Conservation (phyloP, 495 filamentous ascomycete genomes). For the Apiosordaria backusii region DNA sequence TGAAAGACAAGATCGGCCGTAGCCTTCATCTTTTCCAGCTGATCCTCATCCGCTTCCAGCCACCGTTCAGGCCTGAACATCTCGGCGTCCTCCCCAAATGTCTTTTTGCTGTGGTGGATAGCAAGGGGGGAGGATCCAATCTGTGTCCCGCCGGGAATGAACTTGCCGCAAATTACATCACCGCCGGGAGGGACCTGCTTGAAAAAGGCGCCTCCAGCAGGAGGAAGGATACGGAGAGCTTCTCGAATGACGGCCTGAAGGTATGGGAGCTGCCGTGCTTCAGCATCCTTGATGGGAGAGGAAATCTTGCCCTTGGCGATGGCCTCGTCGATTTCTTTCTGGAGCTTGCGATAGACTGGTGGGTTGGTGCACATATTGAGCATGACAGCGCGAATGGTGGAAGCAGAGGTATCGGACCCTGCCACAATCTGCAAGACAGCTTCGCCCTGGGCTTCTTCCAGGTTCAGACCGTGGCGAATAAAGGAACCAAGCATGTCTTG, state of each 20-base stretch:
- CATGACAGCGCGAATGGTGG: conserved; percentile 55
- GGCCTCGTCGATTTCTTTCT: conserved; percentile 52
- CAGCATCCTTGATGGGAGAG: conserved; percentile 33
- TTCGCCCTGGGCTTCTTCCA: conserved; percentile 38
- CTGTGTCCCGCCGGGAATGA: conserved; percentile 46
- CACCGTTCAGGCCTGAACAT: conserved; percentile 52
- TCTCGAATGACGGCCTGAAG: conserved; percentile 46
- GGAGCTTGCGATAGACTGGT: conserved; percentile 48
- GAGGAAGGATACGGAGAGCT: conserved; percentile 42
- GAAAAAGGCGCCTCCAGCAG: conserved; percentile 42
- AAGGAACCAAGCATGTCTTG: conserved; percentile 47
- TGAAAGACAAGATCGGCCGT: conserved; percentile 34
- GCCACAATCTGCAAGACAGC: conserved; percentile 38
- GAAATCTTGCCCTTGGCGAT: conserved; percentile 28
- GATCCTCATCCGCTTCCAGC: conserved; percentile 39
- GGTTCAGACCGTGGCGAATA: conserved; percentile 40
- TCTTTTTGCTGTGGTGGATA: conserved; percentile 23
- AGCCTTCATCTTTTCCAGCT: conserved; percentile 34
- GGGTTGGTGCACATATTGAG: conserved; percentile 49
- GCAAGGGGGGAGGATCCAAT: conserved; percentile 38
- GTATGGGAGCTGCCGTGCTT: conserved; percentile 42
- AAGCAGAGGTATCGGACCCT: conserved; percentile 60
- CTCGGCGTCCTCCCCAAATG: conserved; percentile 43
- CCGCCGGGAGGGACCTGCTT: conserved; percentile 48
- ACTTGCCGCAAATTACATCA: conserved; percentile 46